Evolutionary conservation across 1,284 basidiomycete genomes (phyloP).

Genomic region (Hortiboletus rubellus): DNA sequence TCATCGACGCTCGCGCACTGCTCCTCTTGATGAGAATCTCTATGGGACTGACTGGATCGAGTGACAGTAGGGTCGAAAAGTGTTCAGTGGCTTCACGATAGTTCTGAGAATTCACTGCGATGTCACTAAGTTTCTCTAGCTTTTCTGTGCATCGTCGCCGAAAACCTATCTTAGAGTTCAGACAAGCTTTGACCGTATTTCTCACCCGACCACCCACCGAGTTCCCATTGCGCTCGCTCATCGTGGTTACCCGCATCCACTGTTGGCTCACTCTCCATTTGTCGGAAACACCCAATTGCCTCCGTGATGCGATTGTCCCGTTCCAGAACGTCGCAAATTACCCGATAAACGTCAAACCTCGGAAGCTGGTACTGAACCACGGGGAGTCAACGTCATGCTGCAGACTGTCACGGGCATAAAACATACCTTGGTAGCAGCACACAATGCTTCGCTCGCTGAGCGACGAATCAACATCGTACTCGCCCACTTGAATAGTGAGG

Average conservation of each 20-base stretch:
- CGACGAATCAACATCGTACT: no score
- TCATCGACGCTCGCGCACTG: background rate
- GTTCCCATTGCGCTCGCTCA: background rate
- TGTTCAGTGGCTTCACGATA: background rate
- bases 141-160: background rate
- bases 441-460: no score
- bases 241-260: background rate
- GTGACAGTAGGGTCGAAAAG: constrained; percentile 2
- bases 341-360: background rate
- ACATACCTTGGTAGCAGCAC: no score
- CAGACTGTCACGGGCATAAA: no score
- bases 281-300: background rate
- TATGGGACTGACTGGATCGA: background rate
- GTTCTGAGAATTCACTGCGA: background rate
- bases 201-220: background rate
- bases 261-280: background rate
- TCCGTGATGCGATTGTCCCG: background rate
- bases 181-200: no score
- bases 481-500: background rate
- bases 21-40: constrained; percentile 8
- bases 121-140: constrained; percentile 3
- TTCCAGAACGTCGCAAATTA: constrained; percentile 7
- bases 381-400: no score
- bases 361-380: constrained; percentile 3
- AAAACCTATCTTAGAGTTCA: background rate